Evolutionary conservation across 2,329 filamentous ascomycete genomes (phyloP).

Genomic region (Neurospora crassa): DNA sequence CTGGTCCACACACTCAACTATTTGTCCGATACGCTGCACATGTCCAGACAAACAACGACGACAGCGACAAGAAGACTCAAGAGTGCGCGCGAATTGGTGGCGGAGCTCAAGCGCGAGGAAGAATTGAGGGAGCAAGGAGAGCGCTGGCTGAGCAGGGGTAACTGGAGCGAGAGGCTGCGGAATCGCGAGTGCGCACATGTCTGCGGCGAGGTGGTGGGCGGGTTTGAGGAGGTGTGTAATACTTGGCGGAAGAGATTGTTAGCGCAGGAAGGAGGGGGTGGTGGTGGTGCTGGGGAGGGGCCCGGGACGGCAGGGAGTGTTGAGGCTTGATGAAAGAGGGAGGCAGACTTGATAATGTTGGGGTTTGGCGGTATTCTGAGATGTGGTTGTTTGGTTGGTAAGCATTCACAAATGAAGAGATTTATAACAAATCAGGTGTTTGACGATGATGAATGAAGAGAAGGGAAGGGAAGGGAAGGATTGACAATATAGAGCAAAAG

Average conservation of each 20-base stretch:
- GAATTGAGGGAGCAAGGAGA: conserved; percentile 76
- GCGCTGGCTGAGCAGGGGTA: conserved; percentile 68
- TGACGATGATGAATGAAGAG: not conserved
- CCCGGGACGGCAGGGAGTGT: not conserved
- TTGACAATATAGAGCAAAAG: not conserved
- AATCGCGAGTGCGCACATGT: conserved; percentile 74
- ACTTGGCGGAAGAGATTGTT: conserved; percentile 71
- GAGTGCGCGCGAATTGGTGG: conserved; percentile 74
- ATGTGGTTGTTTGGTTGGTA: conserved; percentile 2
- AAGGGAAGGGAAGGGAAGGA: not conserved
- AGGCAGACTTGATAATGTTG: not conserved
- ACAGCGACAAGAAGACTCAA: conserved; percentile 72
- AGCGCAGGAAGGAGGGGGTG: conserved; percentile 41
- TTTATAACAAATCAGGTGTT: not conserved
- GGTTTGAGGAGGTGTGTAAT: conserved; percentile 86
- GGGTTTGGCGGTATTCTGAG: not conserved
- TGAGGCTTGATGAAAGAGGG: not conserved
- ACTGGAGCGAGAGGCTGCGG: conserved; percentile 70
- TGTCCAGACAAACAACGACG: conserved; percentile 80
- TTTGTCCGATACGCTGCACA: conserved; percentile 84
- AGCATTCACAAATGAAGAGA: not conserved
- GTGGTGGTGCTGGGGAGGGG: not conserved
- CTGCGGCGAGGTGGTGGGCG: conserved; percentile 79
- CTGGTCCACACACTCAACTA: conserved; percentile 74
- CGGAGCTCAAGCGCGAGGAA: conserved; percentile 74